Percentiles rank a stretch among this genome's conserved stretches.
These are phyloP conservation scores for Fraxinus anomala DNA, from an alignment of 257 asterid species.

Conservation along the genomic window DNA sequence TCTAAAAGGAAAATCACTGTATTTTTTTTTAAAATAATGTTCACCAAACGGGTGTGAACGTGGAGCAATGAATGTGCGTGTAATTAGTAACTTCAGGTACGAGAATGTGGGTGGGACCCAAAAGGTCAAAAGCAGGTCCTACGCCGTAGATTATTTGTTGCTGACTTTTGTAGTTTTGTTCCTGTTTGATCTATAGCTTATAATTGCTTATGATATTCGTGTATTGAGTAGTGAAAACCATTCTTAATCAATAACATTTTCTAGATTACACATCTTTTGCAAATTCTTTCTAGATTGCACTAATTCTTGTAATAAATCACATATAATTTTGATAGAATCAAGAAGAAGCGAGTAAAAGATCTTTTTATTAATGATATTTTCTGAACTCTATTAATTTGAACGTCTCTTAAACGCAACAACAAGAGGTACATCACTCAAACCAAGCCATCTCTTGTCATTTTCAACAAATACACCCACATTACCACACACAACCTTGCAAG, in stretches of 20 bases:
- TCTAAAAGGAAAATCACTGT: no score
- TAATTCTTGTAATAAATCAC: background rate
- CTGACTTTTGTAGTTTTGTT: background rate
- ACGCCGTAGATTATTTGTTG: background rate
- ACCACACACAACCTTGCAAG: conserved; percentile 45
- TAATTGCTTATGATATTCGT: no score
- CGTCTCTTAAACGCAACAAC: conserved; percentile 41
- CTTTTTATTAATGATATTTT: background rate
- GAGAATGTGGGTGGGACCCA: background rate
- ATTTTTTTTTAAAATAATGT: no score
- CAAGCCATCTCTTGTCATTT: conserved; percentile 52
- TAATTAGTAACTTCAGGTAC: no score
- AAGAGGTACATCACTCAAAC: conserved; percentile 45
- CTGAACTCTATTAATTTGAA: background rate
- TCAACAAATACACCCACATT: conserved; percentile 50
- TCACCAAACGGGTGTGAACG: no score
- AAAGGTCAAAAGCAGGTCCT: background rate
- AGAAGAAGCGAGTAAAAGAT: no score
- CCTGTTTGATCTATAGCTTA: no score
- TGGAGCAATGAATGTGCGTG: background rate
- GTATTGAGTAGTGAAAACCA: no score
- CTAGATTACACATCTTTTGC: no score
- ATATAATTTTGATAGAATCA: background rate
- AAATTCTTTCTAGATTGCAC: background rate
- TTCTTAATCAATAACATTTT: no score